Base-by-base conservation (phyloP, 2,329 filamentous ascomycete genomes). In the Pyricularia pennisetigena region DNA sequence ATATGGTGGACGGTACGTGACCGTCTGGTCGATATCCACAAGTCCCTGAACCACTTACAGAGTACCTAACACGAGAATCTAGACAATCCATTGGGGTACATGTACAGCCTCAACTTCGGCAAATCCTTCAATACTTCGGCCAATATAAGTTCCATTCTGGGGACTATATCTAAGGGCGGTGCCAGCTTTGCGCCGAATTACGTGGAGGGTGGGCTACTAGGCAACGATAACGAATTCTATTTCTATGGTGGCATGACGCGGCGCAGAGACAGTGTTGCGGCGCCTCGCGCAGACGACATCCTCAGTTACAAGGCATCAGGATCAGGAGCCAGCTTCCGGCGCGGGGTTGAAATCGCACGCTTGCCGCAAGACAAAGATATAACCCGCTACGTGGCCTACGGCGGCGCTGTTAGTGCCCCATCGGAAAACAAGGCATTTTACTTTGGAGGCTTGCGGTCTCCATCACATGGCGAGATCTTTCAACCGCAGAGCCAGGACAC, bases 351-450 rank as follows among this genome's bases (percentile, higher is more conserved):
- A 3, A 71, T 77, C 9, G 74, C 73, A 0, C 72, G 74, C 0
- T 78, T 90, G 0, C 75, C 81, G 2, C 70, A 77, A 3, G 76
- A 73, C 8, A 74, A 77, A 3, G 76, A 73, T 7, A 74, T 90
- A 5, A 90, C 85, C 24, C 81, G 85, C 65, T 91, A 90, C 72
- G 72, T 92, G 26, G 85, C 88, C 0, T 87, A 85, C 71, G 90
- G 90, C 23, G 90, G 84, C 1, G 84, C 82, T 0, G 87, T 82
- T 12, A 90, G 81, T 62, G 87, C 85, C 0, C 89, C 89, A 0
- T 91, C 88, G 0, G 90, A 92, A 75, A 88, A 91, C 70, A 82
- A 87, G 71, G 88, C 88, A 0, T 92, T 87, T 80, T 92, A 92
- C 72, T 90, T 92, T 71, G 86, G 87, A 0, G 90, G 90, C 0